Conservation (phyloP, 305 asterid species). For the Plantago coronopus region DNA sequence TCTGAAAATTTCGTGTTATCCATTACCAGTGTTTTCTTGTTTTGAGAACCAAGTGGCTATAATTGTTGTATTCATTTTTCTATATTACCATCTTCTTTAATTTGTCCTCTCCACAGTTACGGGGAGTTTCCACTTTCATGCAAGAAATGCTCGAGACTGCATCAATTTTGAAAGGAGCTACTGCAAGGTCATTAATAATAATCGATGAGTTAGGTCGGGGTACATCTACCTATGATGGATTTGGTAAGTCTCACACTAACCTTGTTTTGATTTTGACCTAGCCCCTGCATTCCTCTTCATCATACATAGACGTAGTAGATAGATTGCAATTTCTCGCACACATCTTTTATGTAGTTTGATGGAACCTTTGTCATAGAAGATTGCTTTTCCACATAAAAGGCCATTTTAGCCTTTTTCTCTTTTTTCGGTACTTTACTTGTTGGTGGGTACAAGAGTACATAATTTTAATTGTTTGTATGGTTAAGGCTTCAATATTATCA, state of each 20-base stretch:
- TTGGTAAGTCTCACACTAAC: conserved; percentile 62
- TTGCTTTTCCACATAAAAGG: not conserved
- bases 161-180: conserved; percentile 95
- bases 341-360: conserved; percentile 16
- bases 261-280: conserved; percentile 14
- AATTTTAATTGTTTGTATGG: not conserved
- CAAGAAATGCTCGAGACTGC: conserved; percentile 99
- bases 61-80: not conserved
- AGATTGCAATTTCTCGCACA: conserved; percentile 1
- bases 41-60: not conserved
- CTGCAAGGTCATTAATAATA: conserved; percentile 75
- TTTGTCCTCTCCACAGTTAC: conserved; percentile 42
- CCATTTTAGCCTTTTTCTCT: not conserved
- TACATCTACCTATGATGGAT: conserved; percentile 97
- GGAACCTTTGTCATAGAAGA: not conserved
- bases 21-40: too few relatives aligned
- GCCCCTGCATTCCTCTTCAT: conserved; percentile 10
- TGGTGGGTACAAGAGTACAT: not conserved
- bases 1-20: too few relatives aligned
- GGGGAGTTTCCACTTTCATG: conserved; percentile 99
- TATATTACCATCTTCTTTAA: conserved; percentile 10
- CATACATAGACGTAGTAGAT: conserved; percentile 10
- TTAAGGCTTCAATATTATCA: too few relatives aligned
- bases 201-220: conserved; percentile 99
- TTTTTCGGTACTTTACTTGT: not conserved